Conservation (phyloP, 2,329 filamentous ascomycete species). For the Knufia petricola region DNA sequence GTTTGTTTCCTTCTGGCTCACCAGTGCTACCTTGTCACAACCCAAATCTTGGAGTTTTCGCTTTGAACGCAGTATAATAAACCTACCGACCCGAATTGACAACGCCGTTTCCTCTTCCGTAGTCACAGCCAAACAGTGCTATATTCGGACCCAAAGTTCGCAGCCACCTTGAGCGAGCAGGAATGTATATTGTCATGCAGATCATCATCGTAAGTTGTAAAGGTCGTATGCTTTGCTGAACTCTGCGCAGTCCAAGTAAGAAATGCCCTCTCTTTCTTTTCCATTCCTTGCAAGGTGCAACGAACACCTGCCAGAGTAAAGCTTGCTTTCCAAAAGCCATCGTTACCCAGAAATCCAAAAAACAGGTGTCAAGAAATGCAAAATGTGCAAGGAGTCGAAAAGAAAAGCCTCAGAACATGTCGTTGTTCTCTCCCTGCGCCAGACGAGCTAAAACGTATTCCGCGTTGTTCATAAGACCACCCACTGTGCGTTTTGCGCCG, state of each 20-base stretch:
- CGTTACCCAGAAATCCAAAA: neutral
- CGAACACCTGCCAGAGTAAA: no score
- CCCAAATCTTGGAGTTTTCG: no score
- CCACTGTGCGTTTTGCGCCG: slow-evolving; percentile 19
- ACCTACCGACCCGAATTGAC: no score
- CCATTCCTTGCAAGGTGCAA: neutral
- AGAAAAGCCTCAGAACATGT: slow-evolving; percentile 6
- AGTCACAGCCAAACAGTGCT: neutral
- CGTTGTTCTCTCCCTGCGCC: slow-evolving; percentile 21
- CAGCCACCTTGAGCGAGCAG: neutral
- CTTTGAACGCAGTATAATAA: no score
- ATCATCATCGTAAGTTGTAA: neutral
- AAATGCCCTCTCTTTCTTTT: neutral
- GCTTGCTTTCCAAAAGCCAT: neutral
- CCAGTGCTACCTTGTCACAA: no score
- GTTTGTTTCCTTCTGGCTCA: no score
- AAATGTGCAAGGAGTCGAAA: neutral
- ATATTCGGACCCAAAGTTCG: neutral
- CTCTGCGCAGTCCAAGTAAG: neutral
- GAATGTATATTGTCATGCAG: neutral
- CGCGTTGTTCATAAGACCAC: slow-evolving; percentile 30
- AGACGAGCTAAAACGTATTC: slow-evolving; percentile 27
- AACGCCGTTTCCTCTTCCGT: no score
- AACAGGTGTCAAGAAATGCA: neutral
- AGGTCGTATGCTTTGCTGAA: neutral